Conservation (phyloP, 148 eudicot species). For the Cornus controversa region DNA sequence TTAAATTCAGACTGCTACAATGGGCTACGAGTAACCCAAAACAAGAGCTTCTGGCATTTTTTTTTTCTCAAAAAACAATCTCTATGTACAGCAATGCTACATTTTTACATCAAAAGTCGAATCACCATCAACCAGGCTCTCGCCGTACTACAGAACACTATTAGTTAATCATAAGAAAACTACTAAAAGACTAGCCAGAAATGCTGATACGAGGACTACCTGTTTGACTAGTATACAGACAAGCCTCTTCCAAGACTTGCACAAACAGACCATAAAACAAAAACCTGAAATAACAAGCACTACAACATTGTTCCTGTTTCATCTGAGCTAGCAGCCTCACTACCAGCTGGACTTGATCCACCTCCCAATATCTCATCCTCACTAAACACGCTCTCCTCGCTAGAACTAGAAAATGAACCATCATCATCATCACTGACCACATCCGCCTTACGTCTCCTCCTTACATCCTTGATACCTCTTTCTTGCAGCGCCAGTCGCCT, state of each 20-base stretch:
- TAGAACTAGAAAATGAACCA: conserved; percentile 56
- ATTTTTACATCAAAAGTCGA: background rate
- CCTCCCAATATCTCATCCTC: conserved; percentile 72
- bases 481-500: conserved; percentile 66
- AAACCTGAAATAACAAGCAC: conserved; percentile 3
- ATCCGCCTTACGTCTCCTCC: conserved; percentile 54
- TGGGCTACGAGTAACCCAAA: background rate
- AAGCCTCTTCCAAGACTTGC: background rate
- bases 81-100: background rate
- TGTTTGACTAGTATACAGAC: background rate
- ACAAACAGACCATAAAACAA: background rate
- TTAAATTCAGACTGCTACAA: background rate
- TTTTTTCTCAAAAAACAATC: background rate
- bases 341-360: conserved; percentile 33
- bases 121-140: background rate
- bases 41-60: background rate
- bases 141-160: background rate
- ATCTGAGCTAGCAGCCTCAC: conserved; percentile 69
- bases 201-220: background rate
- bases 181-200: background rate
- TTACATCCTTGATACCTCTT: conserved; percentile 55
- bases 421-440: conserved; percentile 52
- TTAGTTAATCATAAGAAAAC: background rate
- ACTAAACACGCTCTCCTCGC: conserved; percentile 59
- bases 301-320: conserved; percentile 32